Evolutionary conservation across 2,329 filamentous ascomycete genomes (phyloP), one percentile per base, ranked within the genome.

Genomic region (Onygenales sp.): DNA sequence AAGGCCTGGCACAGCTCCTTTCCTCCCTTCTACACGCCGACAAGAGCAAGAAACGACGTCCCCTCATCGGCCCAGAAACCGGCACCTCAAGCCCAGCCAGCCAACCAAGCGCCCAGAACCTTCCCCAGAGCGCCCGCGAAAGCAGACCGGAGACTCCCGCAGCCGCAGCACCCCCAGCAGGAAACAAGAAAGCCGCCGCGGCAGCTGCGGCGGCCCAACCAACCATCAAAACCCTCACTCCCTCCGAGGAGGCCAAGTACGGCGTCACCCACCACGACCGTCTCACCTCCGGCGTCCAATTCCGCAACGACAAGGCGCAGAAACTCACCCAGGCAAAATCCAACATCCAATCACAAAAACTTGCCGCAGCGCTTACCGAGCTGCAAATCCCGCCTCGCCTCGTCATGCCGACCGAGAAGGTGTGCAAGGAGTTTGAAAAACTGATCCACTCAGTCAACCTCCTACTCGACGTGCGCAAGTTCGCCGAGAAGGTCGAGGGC

Each of bases 211-310:
- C 70, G 56, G 49, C 75, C 63, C 57, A 74, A 67, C 75, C 77
- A 14, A 79, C 85, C 62, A 79, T 85, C 52, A 82, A 84, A 63
- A 83, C 85, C 68, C 83, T 96, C 59, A 83, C 82, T 4, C 78
- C 85, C 46, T 82, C 87, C 59, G 86, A 94, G 70, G 85, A 91
- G 71, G 70, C 80, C 58, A 79, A 86, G 36, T 97, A 92, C 64
- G 93, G 92, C 57, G 86, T 98, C 8, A 82, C 86, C 6, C 83
- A 88, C 60, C 86, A 92, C 59, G 92, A 97, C 53, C 87, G 92
- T 32, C 78, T 96, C 40, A 84, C 86, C 1, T 86, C 85, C 7
- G 92, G 93, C 6, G 88, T 95, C 37, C 86, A 88, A 11, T 97
- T 97, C 78, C 87, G 92, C 10, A 89, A 89, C 58, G 74, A 77